Evolutionary conservation across 1,284 basidiomycete species (phyloP), one percentile per base, ranked within the genome.

Genomic region (Heterobasidion parviporum): DNA sequence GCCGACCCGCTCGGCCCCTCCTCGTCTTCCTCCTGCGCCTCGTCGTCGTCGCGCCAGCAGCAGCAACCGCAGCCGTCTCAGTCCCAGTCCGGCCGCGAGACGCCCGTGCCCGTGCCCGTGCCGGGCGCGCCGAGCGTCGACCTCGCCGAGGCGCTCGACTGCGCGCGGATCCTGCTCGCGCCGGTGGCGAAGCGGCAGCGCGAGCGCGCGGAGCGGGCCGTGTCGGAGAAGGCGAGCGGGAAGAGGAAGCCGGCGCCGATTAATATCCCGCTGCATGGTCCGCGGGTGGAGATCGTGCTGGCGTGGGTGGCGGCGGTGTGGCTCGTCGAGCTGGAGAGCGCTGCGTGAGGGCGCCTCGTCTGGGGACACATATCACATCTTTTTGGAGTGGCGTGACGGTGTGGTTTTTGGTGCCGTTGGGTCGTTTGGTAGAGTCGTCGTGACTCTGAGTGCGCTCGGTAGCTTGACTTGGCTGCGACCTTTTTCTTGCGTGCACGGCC

Each of bases 221-320:
- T 73, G 1, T 70, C 73, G 48, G 81, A 82, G 54, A 82, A 76
- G 64, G 71, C 68, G 5, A 32, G 67, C 10, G 68, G 64, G 57
- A 74, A 63, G 59, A 82, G 81, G 73, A 85, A 82, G 67, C 69
- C 78, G 32, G 60, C 79, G 56, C 78, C 83, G 48, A 85, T 91
- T 67, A 89, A 83, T 64, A 89, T 92, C 55, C 87, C 89, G 9
- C 71, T 92, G 59, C 87, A 90, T 69, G 89, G 89, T 0, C 88
- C 89, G 44, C 78, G 89, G 6, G 89, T 92, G 50, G 89, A 92
- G 69, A 77, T 92, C 56, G 76, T 90, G 48, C 74, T 92, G 57
- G 89, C 89, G 47, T 92, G 88, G 88, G 70, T 92, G 57, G 86
- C 76, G 18, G 87, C 86, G 15, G 84, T 89, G 55, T 83, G 88